Evolutionary conservation across 306 rosid genomes (phyloP).

Genomic region (Parietaria judaica): DNA sequence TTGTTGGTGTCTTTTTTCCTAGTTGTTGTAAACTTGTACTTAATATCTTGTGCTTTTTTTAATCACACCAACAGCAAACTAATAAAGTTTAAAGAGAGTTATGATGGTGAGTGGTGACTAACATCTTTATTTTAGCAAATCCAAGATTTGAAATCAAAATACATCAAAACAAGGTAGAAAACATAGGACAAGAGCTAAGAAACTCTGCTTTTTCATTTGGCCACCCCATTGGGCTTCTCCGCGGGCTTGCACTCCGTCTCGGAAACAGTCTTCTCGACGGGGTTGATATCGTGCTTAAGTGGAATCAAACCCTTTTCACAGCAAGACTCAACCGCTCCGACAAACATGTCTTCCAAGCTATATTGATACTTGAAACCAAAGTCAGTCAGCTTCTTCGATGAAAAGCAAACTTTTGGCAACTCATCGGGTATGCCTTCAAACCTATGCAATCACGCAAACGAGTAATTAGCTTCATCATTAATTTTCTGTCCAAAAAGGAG

Average conservation of each 20-base stretch:
- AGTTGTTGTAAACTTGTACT: no score
- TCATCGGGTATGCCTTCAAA: slow-evolving; percentile 50
- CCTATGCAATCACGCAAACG: slow-evolving; percentile 24
- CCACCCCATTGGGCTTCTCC: not conserved
- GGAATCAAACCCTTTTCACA: slow-evolving; percentile 30
- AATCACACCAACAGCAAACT: no score
- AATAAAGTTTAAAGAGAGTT: not conserved
- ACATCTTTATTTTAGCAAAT: not conserved
- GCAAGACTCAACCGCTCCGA: slow-evolving; percentile 55
- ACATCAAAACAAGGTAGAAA: not conserved
- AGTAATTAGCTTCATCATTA: not conserved
- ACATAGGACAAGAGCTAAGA: not conserved
- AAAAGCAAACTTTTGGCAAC: slow-evolving; percentile 36
- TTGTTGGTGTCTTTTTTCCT: no score
- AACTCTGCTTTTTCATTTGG: not conserved
- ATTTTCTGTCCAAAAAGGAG: not conserved
- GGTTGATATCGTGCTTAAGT: not conserved
- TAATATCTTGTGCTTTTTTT: no score
- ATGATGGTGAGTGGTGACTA: not conserved
- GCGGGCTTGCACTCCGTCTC: not conserved
- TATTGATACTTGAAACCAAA: slow-evolving; percentile 62
- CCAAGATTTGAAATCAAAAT: not conserved
- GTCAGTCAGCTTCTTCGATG: slow-evolving; percentile 50
- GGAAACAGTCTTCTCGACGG: not conserved
- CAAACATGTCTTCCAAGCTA: slow-evolving; percentile 64